Evolutionary conservation across 1,284 basidiomycete species (phyloP).

Genomic region (Pseudozyma sp.): DNA sequence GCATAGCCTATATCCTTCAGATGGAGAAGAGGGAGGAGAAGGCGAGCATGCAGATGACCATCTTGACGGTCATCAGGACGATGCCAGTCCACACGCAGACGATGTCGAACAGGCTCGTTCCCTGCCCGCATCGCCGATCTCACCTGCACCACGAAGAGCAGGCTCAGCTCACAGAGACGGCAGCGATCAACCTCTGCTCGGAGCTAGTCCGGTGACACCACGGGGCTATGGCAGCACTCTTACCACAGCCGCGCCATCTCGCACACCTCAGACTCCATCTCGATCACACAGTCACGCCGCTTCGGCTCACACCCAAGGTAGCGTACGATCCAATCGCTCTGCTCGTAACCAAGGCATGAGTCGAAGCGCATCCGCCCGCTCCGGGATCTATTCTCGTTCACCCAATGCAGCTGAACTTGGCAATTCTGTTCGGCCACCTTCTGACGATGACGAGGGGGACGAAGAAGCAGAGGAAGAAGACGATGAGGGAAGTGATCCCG

Average conservation of each 20-base stretch:
- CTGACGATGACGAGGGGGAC: slow-evolving; percentile 18
- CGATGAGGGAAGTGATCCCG: slow-evolving; percentile 43
- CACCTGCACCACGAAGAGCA: slow-evolving; percentile 3
- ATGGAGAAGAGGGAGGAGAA: slow-evolving; percentile 17
- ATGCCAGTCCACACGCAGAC: slow-evolving; percentile 4
- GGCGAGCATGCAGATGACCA: neutral
- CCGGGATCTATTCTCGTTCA: slow-evolving; percentile 32
- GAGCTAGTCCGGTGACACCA: slow-evolving; percentile 12
- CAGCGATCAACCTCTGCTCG: slow-evolving; percentile 31
- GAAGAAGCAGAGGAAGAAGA: slow-evolving; percentile 29
- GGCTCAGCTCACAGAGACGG: slow-evolving; percentile 6
- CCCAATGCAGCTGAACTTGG: slow-evolving; percentile 37
- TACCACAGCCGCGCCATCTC: neutral
- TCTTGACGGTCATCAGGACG: neutral
- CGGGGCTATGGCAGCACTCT: slow-evolving; percentile 35
- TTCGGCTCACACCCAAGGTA: slow-evolving; percentile 6
- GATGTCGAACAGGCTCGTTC: slow-evolving; percentile 16
- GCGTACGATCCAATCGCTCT: slow-evolving; percentile 26
- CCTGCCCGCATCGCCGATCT: slow-evolving; percentile 19
- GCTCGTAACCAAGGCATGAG: slow-evolving; percentile 20
- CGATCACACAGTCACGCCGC: neutral
- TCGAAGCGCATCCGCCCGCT: slow-evolving; percentile 30
- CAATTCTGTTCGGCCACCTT: slow-evolving; percentile 6
- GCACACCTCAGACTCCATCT: slow-evolving; percentile 26
- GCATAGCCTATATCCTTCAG: slow-evolving; percentile 33